Evolutionary conservation across 306 rosid genomes (phyloP), one percentile per base, ranked within the genome.

Genomic region (Quercus engelmannii): DNA sequence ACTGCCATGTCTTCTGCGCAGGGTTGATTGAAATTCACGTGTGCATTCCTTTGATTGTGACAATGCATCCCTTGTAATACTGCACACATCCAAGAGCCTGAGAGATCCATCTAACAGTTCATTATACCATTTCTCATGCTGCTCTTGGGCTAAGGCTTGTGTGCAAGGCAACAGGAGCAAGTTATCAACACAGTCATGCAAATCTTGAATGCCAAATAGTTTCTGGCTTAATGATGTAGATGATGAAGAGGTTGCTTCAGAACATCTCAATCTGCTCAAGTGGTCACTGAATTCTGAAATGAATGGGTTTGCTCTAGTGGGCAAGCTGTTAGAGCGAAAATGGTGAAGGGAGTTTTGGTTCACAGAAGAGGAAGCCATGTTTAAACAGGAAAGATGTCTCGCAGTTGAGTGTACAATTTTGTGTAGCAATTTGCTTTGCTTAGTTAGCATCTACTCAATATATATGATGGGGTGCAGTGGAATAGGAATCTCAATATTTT

Each of bases 31-130:
- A 84, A 87, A 77, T 38, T 87, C 88, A 1, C 85, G 80, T 2
- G 83, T 80, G 1, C 90, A 84, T 82, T 87, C 90, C 79, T 87
- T 84, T 11, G 83, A 84, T 71, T 84, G 88, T n/a, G 76, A 61
- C 1, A 87, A 67, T 10, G 88, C 52, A 74, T 87, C 88, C 69
- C 84, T 87, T 12, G 85, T 83, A 2, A 74, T 86, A 5, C 81
- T 73, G 19, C 90, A 84, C 6, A 35, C 83, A 54, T 87, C 90
- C 19, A 87, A 43, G 41, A 84, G 88, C 83, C 83, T 82, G 21
- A 87, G 77, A 70, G 88, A 84, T 55, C 90, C 90, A 57, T 87
- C 90, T 64, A 84, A 49, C 68, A 87, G 88, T 71, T 87, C 86
- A 5, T 87, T 84, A 0, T 69, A 77, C 86, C 86, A 81, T 20